A percentile compares a stretch with the other conserved stretches of the same genome.
These are phyloP conservation scores for Phytophthora melonis DNA, from an alignment of 352 stramenopile species.

Conservation along the genomic window DNA sequence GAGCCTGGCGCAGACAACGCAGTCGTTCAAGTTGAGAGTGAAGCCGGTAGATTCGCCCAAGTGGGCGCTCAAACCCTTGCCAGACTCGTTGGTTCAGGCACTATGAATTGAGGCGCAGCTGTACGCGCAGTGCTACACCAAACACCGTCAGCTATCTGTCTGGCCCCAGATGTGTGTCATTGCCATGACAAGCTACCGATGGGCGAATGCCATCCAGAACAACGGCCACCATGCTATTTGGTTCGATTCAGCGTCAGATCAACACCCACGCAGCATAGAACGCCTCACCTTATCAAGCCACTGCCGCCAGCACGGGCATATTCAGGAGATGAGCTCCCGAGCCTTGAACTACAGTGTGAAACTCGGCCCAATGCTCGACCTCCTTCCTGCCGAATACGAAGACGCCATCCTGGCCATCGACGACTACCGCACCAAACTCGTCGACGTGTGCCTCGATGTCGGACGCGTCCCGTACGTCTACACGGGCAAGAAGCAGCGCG, in stretches of 20 bases:
- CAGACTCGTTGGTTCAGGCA: neutral
- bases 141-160: neutral
- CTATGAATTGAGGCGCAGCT: slow-evolving; percentile 1
- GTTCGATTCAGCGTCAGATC: too few relatives aligned
- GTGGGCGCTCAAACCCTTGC: neutral
- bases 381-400: slow-evolving; percentile 41
- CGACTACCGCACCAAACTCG: slow-evolving; percentile 33
- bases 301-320: too few relatives aligned
- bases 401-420: slow-evolving; percentile 34
- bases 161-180: too few relatives aligned
- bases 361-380: slow-evolving; percentile 34
- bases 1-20: neutral
- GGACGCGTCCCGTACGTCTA: slow-evolving; percentile 45
- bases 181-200: too few relatives aligned
- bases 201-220: too few relatives aligned
- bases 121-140: neutral
- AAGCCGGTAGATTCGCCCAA: neutral
- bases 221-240: too few relatives aligned
- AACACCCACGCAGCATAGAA: too few relatives aligned
- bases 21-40: slow-evolving; percentile 15
- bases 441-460: slow-evolving; percentile 54
- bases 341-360: slow-evolving; percentile 35
- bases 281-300: too few relatives aligned
- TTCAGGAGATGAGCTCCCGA: slow-evolving; percentile 10
- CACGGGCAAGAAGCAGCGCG: slow-evolving; percentile 36